Percentiles rank a stretch among this genome's conserved stretches.
Evolutionary conservation across 2,329 filamentous ascomycete genomes (phyloP).

Genomic region (Cercospora sojina): DNA sequence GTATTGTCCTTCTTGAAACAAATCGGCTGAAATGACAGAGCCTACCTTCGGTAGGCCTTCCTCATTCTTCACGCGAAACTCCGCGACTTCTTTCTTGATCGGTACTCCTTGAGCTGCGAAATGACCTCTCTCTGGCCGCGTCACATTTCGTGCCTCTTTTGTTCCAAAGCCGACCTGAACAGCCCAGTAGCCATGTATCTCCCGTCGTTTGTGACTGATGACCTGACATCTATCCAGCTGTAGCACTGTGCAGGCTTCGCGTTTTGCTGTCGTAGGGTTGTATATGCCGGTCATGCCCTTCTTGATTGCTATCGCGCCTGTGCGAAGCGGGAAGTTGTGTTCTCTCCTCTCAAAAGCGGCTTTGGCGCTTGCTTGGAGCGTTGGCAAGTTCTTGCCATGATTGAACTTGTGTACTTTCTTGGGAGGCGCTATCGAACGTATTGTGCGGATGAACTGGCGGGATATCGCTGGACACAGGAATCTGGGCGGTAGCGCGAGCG

Average conservation of each 20-base stretch:
- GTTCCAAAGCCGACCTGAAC: constrained; percentile 83
- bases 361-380: constrained; percentile 56
- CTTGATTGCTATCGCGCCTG: constrained; percentile 83
- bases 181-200: constrained; percentile 85
- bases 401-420: constrained; percentile 54
- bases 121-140: constrained; percentile 81
- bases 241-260: constrained; percentile 85
- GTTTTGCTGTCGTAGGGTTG: constrained; percentile 69
- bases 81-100: constrained; percentile 78
- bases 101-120: constrained; percentile 78
- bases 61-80: constrained; percentile 79
- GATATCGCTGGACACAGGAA: constrained; percentile 38
- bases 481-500: constrained; percentile 34
- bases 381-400: constrained; percentile 48
- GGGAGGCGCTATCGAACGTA: constrained; percentile 58
- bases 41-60: constrained; percentile 75
- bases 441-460: constrained; percentile 43
- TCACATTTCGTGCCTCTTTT: constrained; percentile 71
- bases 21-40: constrained; percentile 73
- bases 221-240: constrained; percentile 93
- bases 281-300: constrained; percentile 95
- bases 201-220: constrained; percentile 76
- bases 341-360: constrained; percentile 61
- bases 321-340: constrained; percentile 62
- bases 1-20: constrained; percentile 88